A percentile compares a stretch with the other conserved stretches of the same genome.
Evolutionary conservation across 2,329 filamentous ascomycete genomes (phyloP).

Genomic region (Penicillium sp.): DNA sequence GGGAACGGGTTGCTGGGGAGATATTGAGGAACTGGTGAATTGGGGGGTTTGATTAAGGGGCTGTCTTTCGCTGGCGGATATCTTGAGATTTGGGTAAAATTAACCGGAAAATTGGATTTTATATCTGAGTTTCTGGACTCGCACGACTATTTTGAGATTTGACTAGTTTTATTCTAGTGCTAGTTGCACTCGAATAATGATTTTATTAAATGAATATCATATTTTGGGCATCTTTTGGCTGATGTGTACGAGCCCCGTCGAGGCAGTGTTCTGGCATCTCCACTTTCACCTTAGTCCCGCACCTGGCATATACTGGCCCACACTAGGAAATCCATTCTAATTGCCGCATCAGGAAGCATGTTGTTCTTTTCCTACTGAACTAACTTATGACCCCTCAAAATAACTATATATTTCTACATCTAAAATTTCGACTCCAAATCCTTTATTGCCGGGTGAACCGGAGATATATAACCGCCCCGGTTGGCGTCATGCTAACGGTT

Average conservation of each 20-base stretch:
- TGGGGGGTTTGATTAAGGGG: not conserved
- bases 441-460: not conserved
- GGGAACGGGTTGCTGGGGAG: slow-evolving; percentile 17
- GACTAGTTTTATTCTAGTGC: not conserved
- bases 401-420: too few species aligned
- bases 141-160: not conserved
- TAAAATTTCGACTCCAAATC: too few species aligned
- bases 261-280: not conserved
- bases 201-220: not conserved
- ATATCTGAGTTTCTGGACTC: not conserved
- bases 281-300: not conserved
- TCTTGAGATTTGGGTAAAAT: not conserved
- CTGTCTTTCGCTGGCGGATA: not conserved
- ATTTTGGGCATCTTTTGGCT: not conserved
- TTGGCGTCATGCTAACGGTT: not conserved
- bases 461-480: not conserved
- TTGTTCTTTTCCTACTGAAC: not conserved
- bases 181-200: not conserved
- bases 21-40: not conserved
- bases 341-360: not conserved
- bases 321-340: not conserved
- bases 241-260: not conserved
- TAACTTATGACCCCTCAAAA: not conserved
- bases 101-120: not conserved
- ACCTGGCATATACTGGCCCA: too few species aligned